Evolutionary conservation across 345 rosid genomes (phyloP).

Genomic region (Syzygium oleosum): DNA sequence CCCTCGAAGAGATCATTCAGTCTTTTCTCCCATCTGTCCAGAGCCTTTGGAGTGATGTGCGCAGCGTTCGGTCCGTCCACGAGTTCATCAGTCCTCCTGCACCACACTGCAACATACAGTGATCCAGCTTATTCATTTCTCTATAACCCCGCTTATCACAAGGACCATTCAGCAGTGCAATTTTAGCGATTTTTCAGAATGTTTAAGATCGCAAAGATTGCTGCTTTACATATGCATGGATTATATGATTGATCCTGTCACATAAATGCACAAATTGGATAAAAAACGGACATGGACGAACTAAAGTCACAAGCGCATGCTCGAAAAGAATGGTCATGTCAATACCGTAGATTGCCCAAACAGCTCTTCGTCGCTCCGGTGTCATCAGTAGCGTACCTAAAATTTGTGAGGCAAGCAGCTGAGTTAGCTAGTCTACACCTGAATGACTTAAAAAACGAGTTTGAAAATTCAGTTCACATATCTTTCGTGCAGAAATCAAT

Average conservation of each 20-base stretch:
- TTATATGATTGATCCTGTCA: neutral
- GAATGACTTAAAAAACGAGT: neutral
- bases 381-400: conserved; percentile 51
- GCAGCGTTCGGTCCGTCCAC: conserved; percentile 48
- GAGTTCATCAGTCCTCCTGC: conserved; percentile 51
- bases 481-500: neutral
- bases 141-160: neutral
- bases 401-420: neutral
- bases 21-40: conserved; percentile 40
- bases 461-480: neutral
- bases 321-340: neutral
- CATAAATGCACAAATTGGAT: neutral
- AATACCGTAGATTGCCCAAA: conserved; percentile 56
- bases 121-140: neutral
- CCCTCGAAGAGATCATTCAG: conserved; percentile 35
- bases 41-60: conserved; percentile 42
- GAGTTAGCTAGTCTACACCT: neutral
- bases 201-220: neutral
- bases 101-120: conserved; percentile 31
- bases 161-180: neutral
- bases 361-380: conserved; percentile 35
- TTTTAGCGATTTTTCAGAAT: neutral
- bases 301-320: neutral
- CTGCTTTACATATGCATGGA: neutral
- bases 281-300: neutral